A percentile compares a stretch with the other conserved stretches of the same genome.
Conservation (phyloP, 192 early-diverging fungal genomes). For the Pecoramyces ruminantium region DNA sequence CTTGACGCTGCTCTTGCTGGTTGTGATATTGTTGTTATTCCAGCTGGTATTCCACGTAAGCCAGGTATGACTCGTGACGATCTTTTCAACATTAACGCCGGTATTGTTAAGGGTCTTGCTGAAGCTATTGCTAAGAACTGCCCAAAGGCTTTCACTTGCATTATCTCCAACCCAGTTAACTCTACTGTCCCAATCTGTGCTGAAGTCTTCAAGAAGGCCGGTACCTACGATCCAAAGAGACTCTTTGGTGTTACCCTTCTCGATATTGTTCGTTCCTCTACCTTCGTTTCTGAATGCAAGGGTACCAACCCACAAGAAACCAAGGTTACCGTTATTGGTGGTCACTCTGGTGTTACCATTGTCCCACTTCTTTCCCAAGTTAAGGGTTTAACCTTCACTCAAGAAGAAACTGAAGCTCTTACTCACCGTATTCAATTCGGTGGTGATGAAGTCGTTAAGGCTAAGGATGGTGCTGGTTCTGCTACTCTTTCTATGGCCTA, state of each 20-base stretch:
- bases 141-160: conserved; percentile 68
- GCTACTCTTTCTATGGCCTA: conserved; percentile 80
- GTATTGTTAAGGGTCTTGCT: conserved; percentile 75
- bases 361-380: conserved; percentile 73
- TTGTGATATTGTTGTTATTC: conserved; percentile 66
- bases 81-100: conserved; percentile 95
- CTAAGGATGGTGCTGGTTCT: conserved; percentile 62
- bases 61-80: conserved; percentile 98
- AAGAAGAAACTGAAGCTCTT: conserved; percentile 66
- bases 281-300: conserved; percentile 71
- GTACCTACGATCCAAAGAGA: conserved; percentile 70
- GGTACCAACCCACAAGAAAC: conserved; percentile 46
- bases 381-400: conserved; percentile 44
- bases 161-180: conserved; percentile 98
- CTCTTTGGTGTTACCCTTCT: conserved; percentile 90
- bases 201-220: conserved; percentile 79
- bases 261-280: conserved; percentile 84
- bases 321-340: conserved; percentile 14
- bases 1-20: conserved; percentile 54
- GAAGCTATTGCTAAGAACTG: conserved; percentile 55
- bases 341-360: conserved; percentile 92
- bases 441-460: conserved; percentile 96
- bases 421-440: conserved; percentile 94
- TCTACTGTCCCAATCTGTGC: conserved; percentile 91
- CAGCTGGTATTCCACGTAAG: conserved; percentile 94